Conservation (phyloP, 768 basidiomycete genomes). For the Mycena olivaceomarginata region DNA sequence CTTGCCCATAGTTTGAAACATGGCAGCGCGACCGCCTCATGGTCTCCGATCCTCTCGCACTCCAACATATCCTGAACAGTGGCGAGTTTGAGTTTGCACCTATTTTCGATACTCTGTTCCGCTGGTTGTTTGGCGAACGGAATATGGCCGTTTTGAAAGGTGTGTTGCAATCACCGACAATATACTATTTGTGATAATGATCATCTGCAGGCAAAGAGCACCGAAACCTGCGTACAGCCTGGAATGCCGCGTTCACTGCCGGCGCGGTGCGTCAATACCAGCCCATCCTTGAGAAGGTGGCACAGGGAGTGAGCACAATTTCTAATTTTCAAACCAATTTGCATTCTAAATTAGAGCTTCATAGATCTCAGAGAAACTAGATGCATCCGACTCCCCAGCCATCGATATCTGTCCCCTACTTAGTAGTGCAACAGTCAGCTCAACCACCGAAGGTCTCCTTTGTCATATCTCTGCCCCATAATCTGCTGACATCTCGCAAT, state of each 20-base stretch:
- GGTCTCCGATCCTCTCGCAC: conserved; percentile 34
- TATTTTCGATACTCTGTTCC: conserved; percentile 31
- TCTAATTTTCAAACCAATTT: conserved; percentile 27
- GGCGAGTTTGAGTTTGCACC: conserved; percentile 34
- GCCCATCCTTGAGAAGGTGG: conserved; percentile 35
- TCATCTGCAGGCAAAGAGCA: conserved; percentile 35
- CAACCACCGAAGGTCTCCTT: conserved; percentile 34
- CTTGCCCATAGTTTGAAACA: conserved; percentile 30
- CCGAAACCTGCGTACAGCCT: conserved; percentile 32
- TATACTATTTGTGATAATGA: conserved; percentile 34
- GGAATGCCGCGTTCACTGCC: conserved; percentile 34
- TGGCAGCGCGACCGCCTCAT: conserved; percentile 33
- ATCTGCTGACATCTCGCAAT: conserved; percentile 30
- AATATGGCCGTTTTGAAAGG: conserved; percentile 34
- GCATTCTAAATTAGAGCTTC: conserved; percentile 21
- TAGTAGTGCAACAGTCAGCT: conserved; percentile 31
- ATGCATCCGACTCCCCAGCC: conserved; percentile 22
- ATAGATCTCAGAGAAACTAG: conserved; percentile 37
- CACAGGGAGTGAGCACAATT: conserved; percentile 32
- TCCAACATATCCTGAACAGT: conserved; percentile 35
- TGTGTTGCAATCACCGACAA: conserved; percentile 25
- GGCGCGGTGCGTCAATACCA: conserved; percentile 36
- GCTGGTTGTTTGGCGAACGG: conserved; percentile 34
- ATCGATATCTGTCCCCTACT: conserved; percentile 32
- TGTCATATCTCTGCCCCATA: conserved; percentile 19